Conservation (phyloP, 2,329 filamentous ascomycete species). For the Penicillium psychrosexuale region DNA sequence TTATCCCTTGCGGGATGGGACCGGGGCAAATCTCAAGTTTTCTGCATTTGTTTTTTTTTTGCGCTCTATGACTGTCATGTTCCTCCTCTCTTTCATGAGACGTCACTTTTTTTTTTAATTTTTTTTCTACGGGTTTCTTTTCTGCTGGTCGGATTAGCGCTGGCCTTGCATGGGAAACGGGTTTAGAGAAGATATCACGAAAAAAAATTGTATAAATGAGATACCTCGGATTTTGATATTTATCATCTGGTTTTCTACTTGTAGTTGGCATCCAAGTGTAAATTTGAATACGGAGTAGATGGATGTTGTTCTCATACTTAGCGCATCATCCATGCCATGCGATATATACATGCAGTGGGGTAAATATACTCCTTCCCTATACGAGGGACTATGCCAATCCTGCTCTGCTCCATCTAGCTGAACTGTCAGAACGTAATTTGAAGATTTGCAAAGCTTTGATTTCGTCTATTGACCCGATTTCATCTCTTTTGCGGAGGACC, state of each 20-base stretch:
- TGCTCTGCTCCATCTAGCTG: no score
- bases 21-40: constrained; percentile 8
- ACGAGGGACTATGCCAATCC: background rate
- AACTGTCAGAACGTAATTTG: background rate
- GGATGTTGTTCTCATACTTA: background rate
- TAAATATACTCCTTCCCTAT: no score
- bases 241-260: background rate
- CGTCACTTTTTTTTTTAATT: constrained; percentile 12
- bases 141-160: constrained; percentile 35
- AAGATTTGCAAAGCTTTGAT: constrained; percentile 26
- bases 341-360: background rate
- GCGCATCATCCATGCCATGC: background rate
- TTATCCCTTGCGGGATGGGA: constrained; percentile 22
- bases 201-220: constrained; percentile 24
- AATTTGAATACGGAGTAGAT: background rate
- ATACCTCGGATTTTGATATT: constrained; percentile 17
- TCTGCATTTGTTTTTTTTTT: constrained; percentile 17
- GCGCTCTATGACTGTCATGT: constrained; percentile 26
- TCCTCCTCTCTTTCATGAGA: constrained; percentile 18
- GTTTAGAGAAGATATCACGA: constrained; percentile 19
- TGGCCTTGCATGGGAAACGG: constrained; percentile 30
- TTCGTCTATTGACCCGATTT: constrained; percentile 27
- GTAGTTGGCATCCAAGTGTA: background rate
- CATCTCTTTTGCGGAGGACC: constrained; percentile 13
- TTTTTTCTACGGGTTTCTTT: constrained; percentile 22